A percentile compares a stretch with the other conserved stretches of the same genome.
phyloP scores from a whole-genome alignment of 768 basidiomycete species.

The Asterophora lycoperdoides region DNA sequence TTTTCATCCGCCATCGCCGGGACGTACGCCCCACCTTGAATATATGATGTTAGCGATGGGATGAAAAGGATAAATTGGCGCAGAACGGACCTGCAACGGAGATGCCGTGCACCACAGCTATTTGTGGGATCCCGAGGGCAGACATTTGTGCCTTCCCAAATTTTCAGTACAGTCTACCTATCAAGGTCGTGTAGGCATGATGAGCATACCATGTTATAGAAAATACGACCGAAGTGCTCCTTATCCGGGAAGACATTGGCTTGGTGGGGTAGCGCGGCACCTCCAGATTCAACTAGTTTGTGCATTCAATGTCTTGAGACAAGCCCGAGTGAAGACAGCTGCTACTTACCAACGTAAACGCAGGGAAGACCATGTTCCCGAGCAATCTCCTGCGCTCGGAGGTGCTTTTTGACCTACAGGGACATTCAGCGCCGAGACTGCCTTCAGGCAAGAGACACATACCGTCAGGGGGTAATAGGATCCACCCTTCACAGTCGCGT shows the following conservation, averaged over 20 bases:
- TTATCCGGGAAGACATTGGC: conserved; percentile 94
- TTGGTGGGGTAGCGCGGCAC: conserved; percentile 89
- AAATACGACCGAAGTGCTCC: conserved; percentile 94
- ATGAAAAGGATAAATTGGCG: not conserved
- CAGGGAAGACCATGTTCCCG: conserved; percentile 86
- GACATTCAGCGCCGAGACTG: not conserved
- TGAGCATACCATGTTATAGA: conserved; percentile 85
- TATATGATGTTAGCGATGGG: conserved; percentile 6
- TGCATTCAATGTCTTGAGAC: not conserved
- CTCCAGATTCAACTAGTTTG: conserved; percentile 81
- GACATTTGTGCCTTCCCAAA: conserved; percentile 80
- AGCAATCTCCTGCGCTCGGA: conserved; percentile 94
- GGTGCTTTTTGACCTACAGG: conserved; percentile 84
- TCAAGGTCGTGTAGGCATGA: not conserved
- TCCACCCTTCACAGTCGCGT: conserved; percentile 90
- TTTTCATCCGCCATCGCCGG: conserved; percentile 97
- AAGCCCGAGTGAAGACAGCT: not conserved
- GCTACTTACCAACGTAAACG: conserved; percentile 77
- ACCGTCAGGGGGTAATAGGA: conserved; percentile 88
- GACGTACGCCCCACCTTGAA: conserved; percentile 81
- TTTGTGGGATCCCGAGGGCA: conserved; percentile 84
- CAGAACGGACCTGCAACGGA: conserved; percentile 69
- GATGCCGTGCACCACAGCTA: conserved; percentile 91
- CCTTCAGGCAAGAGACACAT: conserved; percentile 10
- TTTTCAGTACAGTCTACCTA: not conserved